Evolutionary conservation across 208 protist species (phyloP).

Genomic region (Crithidia mellificae): DNA sequence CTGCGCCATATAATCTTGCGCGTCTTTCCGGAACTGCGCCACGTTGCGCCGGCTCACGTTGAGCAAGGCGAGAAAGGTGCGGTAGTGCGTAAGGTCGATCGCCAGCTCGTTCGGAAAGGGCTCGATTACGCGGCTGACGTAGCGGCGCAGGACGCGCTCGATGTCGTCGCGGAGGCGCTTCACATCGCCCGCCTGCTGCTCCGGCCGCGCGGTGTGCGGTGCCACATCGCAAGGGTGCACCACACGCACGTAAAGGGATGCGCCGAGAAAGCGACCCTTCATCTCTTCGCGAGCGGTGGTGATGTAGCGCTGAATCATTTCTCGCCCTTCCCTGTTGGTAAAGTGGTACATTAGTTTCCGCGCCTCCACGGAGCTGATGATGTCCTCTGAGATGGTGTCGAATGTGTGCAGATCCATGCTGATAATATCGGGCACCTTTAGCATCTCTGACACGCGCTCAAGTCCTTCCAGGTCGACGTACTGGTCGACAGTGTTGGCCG

Average conservation of each 20-base stretch:
- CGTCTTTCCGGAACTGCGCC: conserved; percentile 37
- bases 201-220: neutral
- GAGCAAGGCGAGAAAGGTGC: conserved; percentile 35
- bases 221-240: conserved; percentile 16
- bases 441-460: neutral
- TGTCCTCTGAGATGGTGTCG: conserved; percentile 46
- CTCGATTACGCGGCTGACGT: conserved; percentile 35
- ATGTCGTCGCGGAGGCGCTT: conserved; percentile 22
- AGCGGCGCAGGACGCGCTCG: conserved; percentile 38
- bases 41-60: conserved; percentile 34
- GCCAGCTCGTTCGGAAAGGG: conserved; percentile 47
- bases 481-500: neutral
- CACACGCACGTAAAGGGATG: conserved; percentile 61
- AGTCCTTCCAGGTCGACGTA: neutral
- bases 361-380: conserved; percentile 43
- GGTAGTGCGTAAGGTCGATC: conserved; percentile 63
- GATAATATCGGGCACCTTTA: conserved; percentile 24
- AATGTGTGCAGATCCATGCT: conserved; percentile 49
- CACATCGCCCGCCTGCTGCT: conserved; percentile 1
- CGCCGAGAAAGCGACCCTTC: conserved; percentile 34
- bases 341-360: conserved; percentile 51
- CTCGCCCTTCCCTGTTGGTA: conserved; percentile 23
- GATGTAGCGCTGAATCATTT: conserved; percentile 18
- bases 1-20: conserved; percentile 8
- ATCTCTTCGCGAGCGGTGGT: conserved; percentile 31